A percentile compares a stretch with the other conserved stretches of the same genome.
These are phyloP conservation scores for Monosporascus sp. DNA, from an alignment of 2,329 filamentous ascomycete species.

Conservation along the genomic window DNA sequence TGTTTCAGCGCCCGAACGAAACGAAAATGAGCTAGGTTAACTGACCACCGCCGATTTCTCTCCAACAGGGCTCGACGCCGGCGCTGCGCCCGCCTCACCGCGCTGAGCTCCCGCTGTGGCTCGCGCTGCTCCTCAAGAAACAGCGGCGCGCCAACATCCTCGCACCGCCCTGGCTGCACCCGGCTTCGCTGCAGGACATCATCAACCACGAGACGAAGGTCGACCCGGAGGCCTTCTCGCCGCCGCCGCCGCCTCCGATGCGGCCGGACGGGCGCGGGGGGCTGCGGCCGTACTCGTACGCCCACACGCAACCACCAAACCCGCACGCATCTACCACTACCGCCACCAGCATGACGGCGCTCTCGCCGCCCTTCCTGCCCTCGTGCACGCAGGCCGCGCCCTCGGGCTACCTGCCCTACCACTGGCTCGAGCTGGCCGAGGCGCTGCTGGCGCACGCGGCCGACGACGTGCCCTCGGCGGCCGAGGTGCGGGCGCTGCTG, in stretches of 20 bases:
- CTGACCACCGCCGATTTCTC: not conserved
- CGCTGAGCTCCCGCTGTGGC: constrained; percentile 80
- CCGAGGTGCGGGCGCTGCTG: constrained; percentile 68
- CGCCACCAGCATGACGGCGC: constrained; percentile 10
- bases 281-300: constrained; percentile 26
- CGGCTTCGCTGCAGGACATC: constrained; percentile 68
- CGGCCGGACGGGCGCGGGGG: constrained; percentile 42
- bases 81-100: constrained; percentile 76
- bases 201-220: constrained; percentile 74
- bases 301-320: too few species aligned
- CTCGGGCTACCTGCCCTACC: constrained; percentile 73
- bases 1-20: not conserved
- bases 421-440: constrained; percentile 90
- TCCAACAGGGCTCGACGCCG: constrained; percentile 67
- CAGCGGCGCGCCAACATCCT: constrained; percentile 91
- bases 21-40: not conserved
- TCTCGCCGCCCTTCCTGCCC: constrained; percentile 72
- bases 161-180: constrained; percentile 81
- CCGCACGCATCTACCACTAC: constrained; percentile 21
- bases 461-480: constrained; percentile 72
- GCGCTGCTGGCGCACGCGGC: constrained; percentile 78
- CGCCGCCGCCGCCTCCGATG: constrained; percentile 62
- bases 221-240: constrained; percentile 67
- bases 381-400: constrained; percentile 67
- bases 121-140: constrained; percentile 89